phyloP scores from a whole-genome alignment of 108 stramenopile species.

The Poteriospumella lacustris region DNA sequence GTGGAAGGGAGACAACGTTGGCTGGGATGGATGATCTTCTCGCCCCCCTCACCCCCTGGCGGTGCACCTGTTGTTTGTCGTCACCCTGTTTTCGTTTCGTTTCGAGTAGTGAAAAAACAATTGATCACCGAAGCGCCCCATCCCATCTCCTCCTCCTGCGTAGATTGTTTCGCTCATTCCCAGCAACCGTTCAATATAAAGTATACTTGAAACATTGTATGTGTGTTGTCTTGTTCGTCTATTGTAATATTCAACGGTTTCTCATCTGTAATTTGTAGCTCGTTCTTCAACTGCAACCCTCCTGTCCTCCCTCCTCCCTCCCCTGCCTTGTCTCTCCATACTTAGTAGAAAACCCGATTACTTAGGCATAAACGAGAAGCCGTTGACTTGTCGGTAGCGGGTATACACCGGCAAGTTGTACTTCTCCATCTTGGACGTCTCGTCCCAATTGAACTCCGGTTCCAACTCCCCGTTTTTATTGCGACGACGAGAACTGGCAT shows the following conservation, averaged over 20 bases:
- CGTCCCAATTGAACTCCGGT: not conserved
- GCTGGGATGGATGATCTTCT: conserved; percentile 21
- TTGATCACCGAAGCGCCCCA: not conserved
- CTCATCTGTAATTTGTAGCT: not conserved
- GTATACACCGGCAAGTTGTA: not conserved
- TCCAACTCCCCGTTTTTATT: not conserved
- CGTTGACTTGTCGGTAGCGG: not conserved
- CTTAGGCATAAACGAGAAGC: not conserved
- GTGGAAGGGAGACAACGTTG: conserved; percentile 13
- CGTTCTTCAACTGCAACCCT: not conserved
- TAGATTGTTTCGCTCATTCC: not conserved
- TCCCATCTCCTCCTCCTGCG: not conserved
- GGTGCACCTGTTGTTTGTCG: no score
- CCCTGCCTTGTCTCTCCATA: no score
- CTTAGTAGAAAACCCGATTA: not conserved
- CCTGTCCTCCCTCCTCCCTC: not conserved
- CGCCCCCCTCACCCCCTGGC: no score
- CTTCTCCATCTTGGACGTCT: not conserved
- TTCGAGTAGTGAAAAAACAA: not conserved
- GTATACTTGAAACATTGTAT: not conserved
- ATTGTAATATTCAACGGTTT: not conserved
- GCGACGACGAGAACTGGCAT: not conserved
- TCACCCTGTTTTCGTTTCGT: no score
- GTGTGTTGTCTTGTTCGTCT: not conserved
- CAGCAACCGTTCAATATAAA: not conserved